Evolutionary conservation across 2,329 filamentous ascomycete species (phyloP), one percentile per base, ranked within the genome.

Genomic region (Amauroascus verrucosus): DNA sequence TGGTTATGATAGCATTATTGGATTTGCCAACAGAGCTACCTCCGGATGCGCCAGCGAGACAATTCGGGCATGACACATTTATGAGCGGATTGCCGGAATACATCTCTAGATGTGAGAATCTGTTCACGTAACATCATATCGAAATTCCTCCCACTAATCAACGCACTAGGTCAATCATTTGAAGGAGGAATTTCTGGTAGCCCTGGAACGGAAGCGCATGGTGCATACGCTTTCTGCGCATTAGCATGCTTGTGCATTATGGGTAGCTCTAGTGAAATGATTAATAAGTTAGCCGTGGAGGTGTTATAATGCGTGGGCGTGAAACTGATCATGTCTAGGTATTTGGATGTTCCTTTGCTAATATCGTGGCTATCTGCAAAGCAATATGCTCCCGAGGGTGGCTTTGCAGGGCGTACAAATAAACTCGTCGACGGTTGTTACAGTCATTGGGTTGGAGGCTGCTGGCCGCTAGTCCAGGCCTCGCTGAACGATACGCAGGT

Each of bases 381-480:
- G 56, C 93, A 98, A 69, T 86, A 91, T 67, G 82, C 83, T 28
- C 93, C 91, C 2, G 93, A 97, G 68, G 90, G 90, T 59, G 93
- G 93, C 33, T 90, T 95, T 65, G 86, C 88, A 38, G 93, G 93
- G 57, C 85, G 93, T 61, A 95, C 91, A 26, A 97, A 97, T 76
- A 98, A 98, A 73, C 78, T 98, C 30, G 93, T 97, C 30, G 93
- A 98, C 69, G 93, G 91, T 44, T 98, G 93, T 72, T 98, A 98
- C 73, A 95, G 88, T 67, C 91, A 96, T 70, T 98, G 93, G 93
- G 85, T 95, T 32, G 93, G 93, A 52, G 86, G 86, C 52, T 97
- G 90, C 73, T 98, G 90, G 88, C 85, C 91, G 44, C 72, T 98
- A 59, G 76, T 97, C 60, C 86, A 96, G 73, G 87, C 88, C 54